These are phyloP conservation scores for Arthrobotrys sinensis DNA, from an alignment of 2,329 filamentous ascomycete species.

Conservation along the genomic window DNA sequence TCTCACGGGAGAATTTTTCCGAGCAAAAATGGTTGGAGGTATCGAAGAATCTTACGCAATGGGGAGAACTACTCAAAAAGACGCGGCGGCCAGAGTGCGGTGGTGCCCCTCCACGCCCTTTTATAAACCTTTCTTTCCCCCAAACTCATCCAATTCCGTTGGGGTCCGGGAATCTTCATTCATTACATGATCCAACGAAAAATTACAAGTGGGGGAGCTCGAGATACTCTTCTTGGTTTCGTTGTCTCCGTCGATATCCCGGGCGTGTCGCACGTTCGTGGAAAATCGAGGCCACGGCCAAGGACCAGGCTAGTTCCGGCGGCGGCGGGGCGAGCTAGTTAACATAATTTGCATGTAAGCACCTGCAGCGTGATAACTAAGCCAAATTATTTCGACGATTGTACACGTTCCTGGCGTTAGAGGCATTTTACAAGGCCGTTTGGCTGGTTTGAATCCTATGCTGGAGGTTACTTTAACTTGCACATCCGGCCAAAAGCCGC, in stretches of 20 bases:
- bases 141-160: constrained; percentile 38
- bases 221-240: constrained; percentile 13
- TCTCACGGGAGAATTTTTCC: constrained; percentile 50
- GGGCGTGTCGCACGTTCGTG: neutral
- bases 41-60: constrained; percentile 6
- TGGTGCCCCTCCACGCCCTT: constrained; percentile 14
- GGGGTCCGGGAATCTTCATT: constrained; percentile 41
- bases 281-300: constrained; percentile 14
- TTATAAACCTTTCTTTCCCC: constrained; percentile 23
- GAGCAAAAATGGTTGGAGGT: constrained; percentile 4
- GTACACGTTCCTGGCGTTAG: constrained; percentile 17
- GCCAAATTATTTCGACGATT: constrained; percentile 18
- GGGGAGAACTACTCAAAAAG: neutral
- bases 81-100: constrained; percentile 25
- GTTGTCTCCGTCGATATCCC: constrained; percentile 15
- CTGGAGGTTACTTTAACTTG: neutral
- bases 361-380: constrained; percentile 57
- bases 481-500: constrained; percentile 46
- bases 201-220: constrained; percentile 47
- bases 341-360: constrained; percentile 40
- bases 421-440: constrained; percentile 33
- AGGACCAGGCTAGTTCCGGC: constrained; percentile 37
- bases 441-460: constrained; percentile 38
- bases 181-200: constrained; percentile 32
- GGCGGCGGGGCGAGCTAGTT: constrained; percentile 36